Evolutionary conservation across 495 filamentous ascomycete genomes (phyloP), one percentile per base, ranked within the genome.

Genomic region (Talaromyces trachyspermus): DNA sequence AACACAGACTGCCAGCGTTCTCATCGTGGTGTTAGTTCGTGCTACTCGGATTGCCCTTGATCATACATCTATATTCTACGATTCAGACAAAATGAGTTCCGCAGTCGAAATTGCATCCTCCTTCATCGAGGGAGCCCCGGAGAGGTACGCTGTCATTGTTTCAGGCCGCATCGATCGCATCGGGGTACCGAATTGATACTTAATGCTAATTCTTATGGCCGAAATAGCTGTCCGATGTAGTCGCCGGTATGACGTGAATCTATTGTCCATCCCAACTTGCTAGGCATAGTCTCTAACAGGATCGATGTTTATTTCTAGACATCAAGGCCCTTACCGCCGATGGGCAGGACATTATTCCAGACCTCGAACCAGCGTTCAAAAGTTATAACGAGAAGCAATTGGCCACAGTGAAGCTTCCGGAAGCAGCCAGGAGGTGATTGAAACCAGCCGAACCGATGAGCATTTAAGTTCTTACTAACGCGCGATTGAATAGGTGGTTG

Each of bases 321-420:
- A 87, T 99, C 71, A 95, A 96, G 63, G 66, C 79, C 40, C 73
- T 99, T 30, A 89, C 85, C 14, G 68, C 75, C 61, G 81, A 89
- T 54, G 81, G 78, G 20, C 78, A 81, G 8, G 71, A 75, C 39
- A 65, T 91, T 32, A 65, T 90, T 22, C 62, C 76, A 44, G 80
- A 84, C 30, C 82, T 95, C 9, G 73, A 68, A 4, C 87, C 89
- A 2, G 89, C 92, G 0, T 92, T 96, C 67, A 76, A 90, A 67
- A 86, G 84, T 64, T 96, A 99, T 77, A 97, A 95, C 58, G 90
- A 96, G 63, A 84, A 88, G 64, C 94, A 99, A 64, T 84, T 96
- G 61, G 66, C 80, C 23, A 86, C 86, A 7, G 81, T 86, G 43
- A 95, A 95, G 71, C 78, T 97, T 11, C 92, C 4, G 88, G 88